A percentile compares a stretch with the other conserved stretches of the same genome.
These are phyloP conservation scores for Anethum foeniculum DNA, from an alignment of 140 eudicot species.

Conservation along the genomic window DNA sequence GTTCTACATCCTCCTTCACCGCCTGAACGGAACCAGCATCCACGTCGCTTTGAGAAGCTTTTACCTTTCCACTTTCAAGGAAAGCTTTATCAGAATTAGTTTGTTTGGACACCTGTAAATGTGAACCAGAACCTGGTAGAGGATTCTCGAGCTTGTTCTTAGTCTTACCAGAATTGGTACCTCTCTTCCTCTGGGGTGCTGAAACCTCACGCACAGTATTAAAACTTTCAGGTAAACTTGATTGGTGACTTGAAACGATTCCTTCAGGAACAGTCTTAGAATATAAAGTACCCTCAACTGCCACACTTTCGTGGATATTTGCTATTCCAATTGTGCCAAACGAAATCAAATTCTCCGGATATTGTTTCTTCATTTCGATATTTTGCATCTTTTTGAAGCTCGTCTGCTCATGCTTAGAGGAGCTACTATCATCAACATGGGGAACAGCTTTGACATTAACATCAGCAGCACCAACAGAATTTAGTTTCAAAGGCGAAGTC, in stretches of 20 bases:
- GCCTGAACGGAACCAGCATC: slow-evolving; percentile 24
- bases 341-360: slow-evolving; percentile 26
- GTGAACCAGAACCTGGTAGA: slow-evolving; percentile 12
- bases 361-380: slow-evolving; percentile 26
- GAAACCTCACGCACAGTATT: slow-evolving; percentile 27
- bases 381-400: slow-evolving; percentile 54
- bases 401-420: slow-evolving; percentile 38
- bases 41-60: slow-evolving; percentile 21
- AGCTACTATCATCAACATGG: slow-evolving; percentile 32
- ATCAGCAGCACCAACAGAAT: slow-evolving; percentile 26
- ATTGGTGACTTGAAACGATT: slow-evolving; percentile 13
- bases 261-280: slow-evolving; percentile 27
- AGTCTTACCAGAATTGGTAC: slow-evolving; percentile 45
- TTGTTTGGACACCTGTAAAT: slow-evolving; percentile 24
- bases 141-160: slow-evolving; percentile 53
- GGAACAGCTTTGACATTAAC: slow-evolving; percentile 28
- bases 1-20: slow-evolving; percentile 29
- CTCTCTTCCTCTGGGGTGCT: slow-evolving; percentile 41
- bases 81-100: slow-evolving; percentile 22
- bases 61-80: slow-evolving; percentile 24
- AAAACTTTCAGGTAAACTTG: slow-evolving; percentile 19
- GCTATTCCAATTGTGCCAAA: slow-evolving; percentile 21
- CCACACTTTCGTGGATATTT: slow-evolving; percentile 17
- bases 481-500: slow-evolving; percentile 20
- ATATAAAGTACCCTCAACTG: slow-evolving; percentile 10